phyloP scores from a whole-genome alignment of 192 early-diverging fungal genomes.

The Backusella tarrabulga region DNA sequence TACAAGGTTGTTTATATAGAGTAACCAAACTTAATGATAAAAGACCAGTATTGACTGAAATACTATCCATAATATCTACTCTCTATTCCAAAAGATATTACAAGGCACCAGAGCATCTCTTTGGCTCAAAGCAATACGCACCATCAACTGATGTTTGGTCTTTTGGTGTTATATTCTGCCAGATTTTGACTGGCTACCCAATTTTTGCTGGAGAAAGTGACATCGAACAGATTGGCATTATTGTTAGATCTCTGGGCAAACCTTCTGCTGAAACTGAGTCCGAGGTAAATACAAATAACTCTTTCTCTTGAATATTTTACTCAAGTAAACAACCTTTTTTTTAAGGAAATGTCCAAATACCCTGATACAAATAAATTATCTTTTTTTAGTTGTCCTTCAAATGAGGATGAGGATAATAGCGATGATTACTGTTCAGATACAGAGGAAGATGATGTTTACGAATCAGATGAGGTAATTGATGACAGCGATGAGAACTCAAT shows the following conservation, averaged over 20 bases:
- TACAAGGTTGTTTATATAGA: conserved; percentile 13
- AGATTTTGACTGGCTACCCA: conserved; percentile 6
- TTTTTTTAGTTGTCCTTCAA: background rate
- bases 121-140: conserved; percentile 4
- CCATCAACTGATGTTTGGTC: conserved; percentile 20
- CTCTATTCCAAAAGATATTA: background rate
- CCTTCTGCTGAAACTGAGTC: conserved; percentile 1
- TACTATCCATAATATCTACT: background rate
- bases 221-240: conserved; percentile 16
- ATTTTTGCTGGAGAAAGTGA: conserved; percentile 19
- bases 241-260: conserved; percentile 1
- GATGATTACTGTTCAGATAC: background rate
- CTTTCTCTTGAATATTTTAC: background rate
- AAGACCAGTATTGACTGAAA: background rate
- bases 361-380: conserved; percentile 15
- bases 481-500: background rate
- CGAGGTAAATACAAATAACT: background rate
- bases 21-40: background rate
- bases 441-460: background rate
- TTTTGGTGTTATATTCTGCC: conserved; percentile 2
- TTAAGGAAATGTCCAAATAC: conserved; percentile 14
- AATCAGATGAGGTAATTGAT: background rate
- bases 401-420: background rate
- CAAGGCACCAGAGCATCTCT: conserved; percentile 21
- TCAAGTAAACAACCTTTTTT: background rate